phyloP scores from a whole-genome alignment of 1,139 yeast species.

The Saccharomyces uvarum region DNA sequence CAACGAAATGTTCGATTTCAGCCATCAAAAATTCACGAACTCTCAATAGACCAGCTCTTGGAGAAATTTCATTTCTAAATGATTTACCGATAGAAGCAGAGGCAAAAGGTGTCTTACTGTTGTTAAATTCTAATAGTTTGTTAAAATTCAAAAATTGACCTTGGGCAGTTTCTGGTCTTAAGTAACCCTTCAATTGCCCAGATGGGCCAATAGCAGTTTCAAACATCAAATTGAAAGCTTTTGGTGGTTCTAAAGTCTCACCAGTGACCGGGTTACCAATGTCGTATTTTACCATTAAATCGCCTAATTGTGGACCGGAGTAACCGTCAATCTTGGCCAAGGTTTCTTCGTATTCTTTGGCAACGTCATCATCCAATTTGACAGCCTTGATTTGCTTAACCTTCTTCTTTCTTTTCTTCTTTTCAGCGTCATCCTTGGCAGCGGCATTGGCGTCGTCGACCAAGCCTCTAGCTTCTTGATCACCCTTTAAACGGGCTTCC shows the following conservation, averaged over 20 bases:
- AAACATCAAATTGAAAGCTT: constrained; percentile 95
- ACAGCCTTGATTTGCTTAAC: constrained; percentile 89
- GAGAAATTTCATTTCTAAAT: constrained; percentile 97
- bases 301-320: constrained; percentile 88
- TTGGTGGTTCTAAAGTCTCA: constrained; percentile 79
- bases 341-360: constrained; percentile 65
- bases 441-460: constrained; percentile 45
- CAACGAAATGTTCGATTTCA: constrained; percentile 97
- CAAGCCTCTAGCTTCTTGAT: constrained; percentile 87
- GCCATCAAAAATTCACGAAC: constrained; percentile 99
- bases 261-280: constrained; percentile 90
- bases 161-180: constrained; percentile 99
- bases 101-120: constrained; percentile 96
- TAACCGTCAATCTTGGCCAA: constrained; percentile 93
- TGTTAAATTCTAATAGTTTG: constrained; percentile 90
- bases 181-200: constrained; percentile 88
- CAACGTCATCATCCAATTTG: constrained; percentile 74
- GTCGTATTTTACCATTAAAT: constrained; percentile 68
- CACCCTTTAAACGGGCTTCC: constrained; percentile 92
- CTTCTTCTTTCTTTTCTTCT: constrained; percentile 89
- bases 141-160: constrained; percentile 95
- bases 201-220: constrained; percentile 99
- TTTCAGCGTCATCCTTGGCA: constrained; percentile 58
- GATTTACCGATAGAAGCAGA: constrained; percentile 98
- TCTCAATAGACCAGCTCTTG: constrained; percentile 93